Base-by-base conservation (phyloP, 345 rosid genomes). In the Melaleuca alternifolia region DNA sequence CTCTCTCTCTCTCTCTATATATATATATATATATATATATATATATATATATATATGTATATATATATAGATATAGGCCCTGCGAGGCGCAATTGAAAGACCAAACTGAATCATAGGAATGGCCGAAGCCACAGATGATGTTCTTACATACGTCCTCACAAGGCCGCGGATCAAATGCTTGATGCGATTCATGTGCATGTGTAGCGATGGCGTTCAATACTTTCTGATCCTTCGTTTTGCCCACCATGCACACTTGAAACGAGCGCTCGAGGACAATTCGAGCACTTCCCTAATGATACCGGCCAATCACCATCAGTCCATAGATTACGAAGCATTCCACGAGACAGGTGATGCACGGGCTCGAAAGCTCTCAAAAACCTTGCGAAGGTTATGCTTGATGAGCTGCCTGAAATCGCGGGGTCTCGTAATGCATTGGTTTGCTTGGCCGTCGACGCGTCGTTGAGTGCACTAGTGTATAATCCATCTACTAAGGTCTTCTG, bases 191-290 rank as follows among this genome's bases (percentile, higher is more conserved):
- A 1, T 3, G 23, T 15, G 76, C 0, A 0, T 30, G 21, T 15
- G 44, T 62, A 15, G 77, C 0, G 11, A 0, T 62, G 21, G 3
- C 11, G 5, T 62, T 30, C 44, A 0, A 30, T 62, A 30, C 1
- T 62, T 30, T 62, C 44, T 0, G 23, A 62, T 62, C 77, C 44
- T 15, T 15, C 0, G 44, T 12, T 0, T 37, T 71, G 81, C 81
- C 48, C 0, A 13, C 48, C 0, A 13, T 0, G 0, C 0, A 48
- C 26, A 37, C 48, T 71, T 56, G 61, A 56, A 56, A 23, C 61
- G 6, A 4, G 61, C 61, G 23, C 10, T 21, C n/a, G 11, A 54
- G 11, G 59, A 54, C 59, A 54, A 54, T 54, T 21, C 28, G 6
- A 56, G 28, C 28, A 23, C 61, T 56, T 6, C 61, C 5, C 5